Conservation (phyloP, 2,329 filamentous ascomycete species). For the Fusarium brachygibbosum region DNA sequence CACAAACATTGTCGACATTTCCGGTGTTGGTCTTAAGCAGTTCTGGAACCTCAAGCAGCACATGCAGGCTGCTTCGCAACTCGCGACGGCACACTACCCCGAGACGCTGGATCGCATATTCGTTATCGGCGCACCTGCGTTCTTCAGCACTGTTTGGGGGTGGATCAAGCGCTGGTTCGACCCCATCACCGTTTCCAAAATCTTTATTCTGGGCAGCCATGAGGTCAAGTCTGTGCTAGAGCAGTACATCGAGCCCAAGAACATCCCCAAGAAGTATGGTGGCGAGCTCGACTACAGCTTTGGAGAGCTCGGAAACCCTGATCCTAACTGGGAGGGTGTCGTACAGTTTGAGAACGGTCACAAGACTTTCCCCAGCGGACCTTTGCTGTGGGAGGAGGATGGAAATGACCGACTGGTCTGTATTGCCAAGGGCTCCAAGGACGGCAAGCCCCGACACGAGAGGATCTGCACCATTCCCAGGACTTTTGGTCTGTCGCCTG, state of each 20-base stretch:
- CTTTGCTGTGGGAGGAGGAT: slow-evolving; percentile 67
- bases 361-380: slow-evolving; percentile 68
- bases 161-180: slow-evolving; percentile 98
- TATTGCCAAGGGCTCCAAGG: slow-evolving; percentile 64
- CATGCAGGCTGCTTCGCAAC: slow-evolving; percentile 90
- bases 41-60: slow-evolving; percentile 96
- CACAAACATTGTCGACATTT: slow-evolving; percentile 96
- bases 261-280: slow-evolving; percentile 92
- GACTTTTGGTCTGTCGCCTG: slow-evolving; percentile 47
- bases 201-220: slow-evolving; percentile 83
- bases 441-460: slow-evolving; percentile 61
- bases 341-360: slow-evolving; percentile 66
- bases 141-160: slow-evolving; percentile 94
- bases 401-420: slow-evolving; percentile 65
- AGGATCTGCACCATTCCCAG: slow-evolving; percentile 66
- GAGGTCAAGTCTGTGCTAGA: slow-evolving; percentile 84
- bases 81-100: slow-evolving; percentile 94
- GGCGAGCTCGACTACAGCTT: slow-evolving; percentile 87
- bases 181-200: slow-evolving; percentile 94
- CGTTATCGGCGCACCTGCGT: slow-evolving; percentile 88
- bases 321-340: slow-evolving; percentile 68
- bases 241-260: slow-evolving; percentile 82
- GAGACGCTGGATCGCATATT: slow-evolving; percentile 80
- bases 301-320: slow-evolving; percentile 80
- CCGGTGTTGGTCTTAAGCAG: slow-evolving; percentile 87